Conservation (phyloP, 2,329 filamentous ascomycete genomes). For the Cladophialophora chaetospira region DNA sequence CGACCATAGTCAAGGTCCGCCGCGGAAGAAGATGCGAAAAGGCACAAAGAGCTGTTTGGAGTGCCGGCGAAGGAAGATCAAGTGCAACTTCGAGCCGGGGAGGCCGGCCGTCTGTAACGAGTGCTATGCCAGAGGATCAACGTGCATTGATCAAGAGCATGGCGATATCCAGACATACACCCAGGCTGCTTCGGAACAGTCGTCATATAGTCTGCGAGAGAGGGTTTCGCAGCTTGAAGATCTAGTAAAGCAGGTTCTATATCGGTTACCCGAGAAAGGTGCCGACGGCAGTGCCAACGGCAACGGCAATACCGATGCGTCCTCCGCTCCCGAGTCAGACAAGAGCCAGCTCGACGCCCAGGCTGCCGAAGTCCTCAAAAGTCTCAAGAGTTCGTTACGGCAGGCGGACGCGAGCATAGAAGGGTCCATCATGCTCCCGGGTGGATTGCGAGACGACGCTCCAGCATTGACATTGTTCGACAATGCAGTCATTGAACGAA, state of each 20-base stretch:
- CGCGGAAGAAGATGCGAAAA: slow-evolving; percentile 48
- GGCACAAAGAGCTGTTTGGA: slow-evolving; percentile 48
- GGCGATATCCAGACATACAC: slow-evolving; percentile 34
- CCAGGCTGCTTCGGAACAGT: slow-evolving; percentile 30
- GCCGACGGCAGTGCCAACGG: not conserved
- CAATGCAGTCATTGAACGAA: slow-evolving; percentile 41
- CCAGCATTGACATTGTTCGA: slow-evolving; percentile 43
- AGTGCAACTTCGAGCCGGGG: slow-evolving; percentile 43
- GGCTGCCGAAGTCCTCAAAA: slow-evolving; percentile 35
- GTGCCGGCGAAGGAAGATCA: slow-evolving; percentile 48
- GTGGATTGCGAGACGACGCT: slow-evolving; percentile 39
- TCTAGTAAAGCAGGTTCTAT: slow-evolving; percentile 40
- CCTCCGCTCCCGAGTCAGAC: slow-evolving; percentile 7
- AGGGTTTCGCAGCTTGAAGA: slow-evolving; percentile 43
- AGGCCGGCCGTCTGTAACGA: slow-evolving; percentile 43
- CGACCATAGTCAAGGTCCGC: slow-evolving; percentile 37
- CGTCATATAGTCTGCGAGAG: slow-evolving; percentile 43
- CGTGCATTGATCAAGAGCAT: slow-evolving; percentile 45
- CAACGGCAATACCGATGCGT: not conserved
- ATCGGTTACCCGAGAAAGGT: slow-evolving; percentile 36
- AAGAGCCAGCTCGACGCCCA: slow-evolving; percentile 32
- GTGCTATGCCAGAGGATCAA: slow-evolving; percentile 42
- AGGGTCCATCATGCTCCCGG: slow-evolving; percentile 28
- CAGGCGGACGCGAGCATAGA: slow-evolving; percentile 19
- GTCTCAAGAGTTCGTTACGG: slow-evolving; percentile 29